Evolutionary conservation across 2,329 filamentous ascomycete genomes (phyloP).

Genomic region (Cladosporium cucumerinum): DNA sequence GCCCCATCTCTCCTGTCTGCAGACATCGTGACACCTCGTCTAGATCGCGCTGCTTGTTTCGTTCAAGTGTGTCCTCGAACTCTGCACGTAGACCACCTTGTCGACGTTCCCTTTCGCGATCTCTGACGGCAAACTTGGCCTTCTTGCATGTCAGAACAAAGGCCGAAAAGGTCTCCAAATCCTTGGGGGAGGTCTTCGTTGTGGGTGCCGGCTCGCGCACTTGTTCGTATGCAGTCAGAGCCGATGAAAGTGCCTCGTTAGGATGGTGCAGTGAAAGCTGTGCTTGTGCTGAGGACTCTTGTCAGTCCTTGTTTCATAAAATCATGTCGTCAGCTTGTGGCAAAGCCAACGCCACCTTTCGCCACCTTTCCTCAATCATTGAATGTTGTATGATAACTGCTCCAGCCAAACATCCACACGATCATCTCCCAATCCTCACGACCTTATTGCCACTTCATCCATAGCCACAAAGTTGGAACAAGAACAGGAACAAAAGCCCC

Average conservation of each 20-base stretch:
- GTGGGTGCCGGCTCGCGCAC: constrained; percentile 53
- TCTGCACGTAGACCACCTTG: constrained; percentile 59
- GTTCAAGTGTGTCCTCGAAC: constrained; percentile 52
- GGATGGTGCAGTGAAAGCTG: constrained; percentile 70
- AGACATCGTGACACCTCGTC: constrained; percentile 29
- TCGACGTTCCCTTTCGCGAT: constrained; percentile 58
- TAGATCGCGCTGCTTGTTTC: constrained; percentile 46
- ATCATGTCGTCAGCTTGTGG: neutral
- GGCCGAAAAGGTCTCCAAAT: constrained; percentile 54
- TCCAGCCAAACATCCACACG: neutral
- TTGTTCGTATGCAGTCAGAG: constrained; percentile 66
- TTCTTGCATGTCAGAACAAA: constrained; percentile 80
- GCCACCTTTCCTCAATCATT: neutral
- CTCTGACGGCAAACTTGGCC: constrained; percentile 74
- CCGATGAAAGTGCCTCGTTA: constrained; percentile 68
- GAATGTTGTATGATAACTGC: neutral
- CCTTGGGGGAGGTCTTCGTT: constrained; percentile 43
- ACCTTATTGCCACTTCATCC: neutral
- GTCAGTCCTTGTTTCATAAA: neutral
- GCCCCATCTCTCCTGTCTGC: constrained; percentile 38
- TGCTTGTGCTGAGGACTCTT: constrained; percentile 59
- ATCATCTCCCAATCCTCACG: constrained; percentile 29
- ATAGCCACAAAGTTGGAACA: neutral
- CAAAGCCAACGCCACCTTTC: neutral
- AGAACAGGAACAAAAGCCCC: neutral